Evolutionary conservation across 1,284 basidiomycete species (phyloP), one percentile per base, ranked within the genome.

Genomic region (Ustilago esculenta): DNA sequence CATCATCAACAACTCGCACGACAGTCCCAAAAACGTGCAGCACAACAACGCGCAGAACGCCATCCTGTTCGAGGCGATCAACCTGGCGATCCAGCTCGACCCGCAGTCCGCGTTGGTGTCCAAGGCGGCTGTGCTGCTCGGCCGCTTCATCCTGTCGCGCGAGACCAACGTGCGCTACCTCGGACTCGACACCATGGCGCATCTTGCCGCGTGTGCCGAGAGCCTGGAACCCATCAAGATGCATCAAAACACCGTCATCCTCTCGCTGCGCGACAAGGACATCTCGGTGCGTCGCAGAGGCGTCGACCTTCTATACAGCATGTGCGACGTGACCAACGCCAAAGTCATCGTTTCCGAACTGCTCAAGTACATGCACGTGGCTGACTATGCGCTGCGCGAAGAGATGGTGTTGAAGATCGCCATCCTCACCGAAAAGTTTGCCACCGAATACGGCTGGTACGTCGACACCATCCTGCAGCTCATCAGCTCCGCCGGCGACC

Each of bases 321-420:
- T 98, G 95, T 98, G 96, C 84, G 96, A 99, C 81, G 87, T 90
- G 15, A 90, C 92, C 75, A 98, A 98, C 83, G 92, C 94, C 14
- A 94, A 94, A 80, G 85, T 91, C 54, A 94, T 98, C 72, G 96
- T 98, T 24, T 92, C 90, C 49, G 94, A 98, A 83, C 86, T 99
- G 24, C 85, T 99, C 55, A 88, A 91, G 61, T 98, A 97, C 82
- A 86, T 98, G 58, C 89, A 89, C 78, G 88, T 96, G 12, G 95
- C 96, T 4, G 96, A 98, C 83, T 98, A 97, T 77, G 93, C 90
- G 23, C 85, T 99, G 39, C 87, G 96, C 37, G 95, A 98, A 83
- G 94, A 98, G 83, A 94, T 98, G 93, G 95, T 97, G 2, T 86
- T 98, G 54, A 98, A 98, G 84, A 96, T 98, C 67, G 96, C 96